Evolutionary conservation across 257 asterid species (phyloP).

Genomic region (Lantana camara): DNA sequence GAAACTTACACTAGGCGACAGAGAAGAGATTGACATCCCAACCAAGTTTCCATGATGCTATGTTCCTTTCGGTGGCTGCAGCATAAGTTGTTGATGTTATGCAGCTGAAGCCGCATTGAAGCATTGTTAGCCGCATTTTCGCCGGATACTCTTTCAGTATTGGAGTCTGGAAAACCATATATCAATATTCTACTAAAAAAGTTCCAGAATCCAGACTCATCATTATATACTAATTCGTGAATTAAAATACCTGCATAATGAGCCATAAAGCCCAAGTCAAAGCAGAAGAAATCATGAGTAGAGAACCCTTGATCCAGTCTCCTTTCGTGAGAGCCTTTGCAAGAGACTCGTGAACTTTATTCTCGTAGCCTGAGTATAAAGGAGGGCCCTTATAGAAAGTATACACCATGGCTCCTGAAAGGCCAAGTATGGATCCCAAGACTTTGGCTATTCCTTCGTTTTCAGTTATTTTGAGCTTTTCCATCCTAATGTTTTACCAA

Average conservation of each 20-base stretch:
- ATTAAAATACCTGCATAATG: constrained; percentile 50
- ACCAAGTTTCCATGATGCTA: constrained; percentile 51
- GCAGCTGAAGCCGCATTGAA: constrained; percentile 50
- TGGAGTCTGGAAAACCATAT: constrained; percentile 30
- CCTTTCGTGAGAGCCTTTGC: constrained; percentile 32
- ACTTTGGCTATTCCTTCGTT: constrained; percentile 57
- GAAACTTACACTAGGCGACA: constrained; percentile 41
- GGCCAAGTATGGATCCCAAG: constrained; percentile 41
- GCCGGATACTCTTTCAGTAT: constrained; percentile 52
- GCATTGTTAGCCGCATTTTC: constrained; percentile 41
- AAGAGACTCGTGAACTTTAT: constrained; percentile 15
- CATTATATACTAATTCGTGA: too few relatives aligned
- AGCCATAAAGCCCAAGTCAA: constrained; percentile 60
- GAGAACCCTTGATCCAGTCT: constrained; percentile 64
- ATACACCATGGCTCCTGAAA: constrained; percentile 58
- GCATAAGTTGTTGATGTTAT: constrained; percentile 39
- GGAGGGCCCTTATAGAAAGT: constrained; percentile 61
- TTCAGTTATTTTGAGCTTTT: constrained; percentile 32
- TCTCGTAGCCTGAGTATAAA: constrained; percentile 29
- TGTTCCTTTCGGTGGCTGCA: constrained; percentile 32
- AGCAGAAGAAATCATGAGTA: constrained; percentile 42
- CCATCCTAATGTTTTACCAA: constrained; percentile 40
- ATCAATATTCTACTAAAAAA: too few relatives aligned
- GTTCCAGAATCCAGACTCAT: too few relatives aligned
- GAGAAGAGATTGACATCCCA: constrained; percentile 49